Conservation (phyloP, 768 basidiomycete genomes). For the Sporobolomyces phaffii region DNA sequence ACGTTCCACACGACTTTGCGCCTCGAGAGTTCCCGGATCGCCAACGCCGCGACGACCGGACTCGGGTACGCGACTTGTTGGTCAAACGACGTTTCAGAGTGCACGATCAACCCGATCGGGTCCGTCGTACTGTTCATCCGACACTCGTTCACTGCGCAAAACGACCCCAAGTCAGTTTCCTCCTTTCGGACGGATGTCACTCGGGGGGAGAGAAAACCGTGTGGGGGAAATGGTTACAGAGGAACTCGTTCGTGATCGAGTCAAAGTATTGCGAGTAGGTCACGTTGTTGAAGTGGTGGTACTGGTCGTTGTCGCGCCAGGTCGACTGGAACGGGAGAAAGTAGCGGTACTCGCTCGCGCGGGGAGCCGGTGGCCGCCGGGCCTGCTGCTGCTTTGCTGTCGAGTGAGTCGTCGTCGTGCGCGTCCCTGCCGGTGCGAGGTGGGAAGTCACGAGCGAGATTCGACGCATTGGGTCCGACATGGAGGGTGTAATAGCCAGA, state of each 20-base stretch:
- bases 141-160: not conserved
- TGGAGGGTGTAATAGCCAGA: too few species aligned
- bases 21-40: not conserved
- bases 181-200: too few species aligned
- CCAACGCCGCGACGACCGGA: conserved; percentile 17
- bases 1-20: conserved; percentile 14
- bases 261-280: conserved; percentile 17
- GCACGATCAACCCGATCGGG: conserved; percentile 24
- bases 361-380: not conserved
- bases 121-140: not conserved
- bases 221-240: not conserved
- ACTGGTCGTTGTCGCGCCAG: conserved; percentile 25
- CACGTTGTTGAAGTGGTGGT: conserved; percentile 23
- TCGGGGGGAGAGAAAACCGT: not conserved
- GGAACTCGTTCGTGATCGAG: conserved; percentile 8
- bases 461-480: too few species aligned
- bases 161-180: not conserved
- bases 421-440: too few species aligned
- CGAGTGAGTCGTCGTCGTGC: too few species aligned
- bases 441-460: too few species aligned
- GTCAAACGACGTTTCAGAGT: not conserved
- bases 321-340: conserved; percentile 6
- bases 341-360: not conserved
- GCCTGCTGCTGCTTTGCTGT: not conserved
- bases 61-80: conserved; percentile 3